Evolutionary conservation across 257 asterid genomes (phyloP).

Genomic region (Ligustrum vulgare): DNA sequence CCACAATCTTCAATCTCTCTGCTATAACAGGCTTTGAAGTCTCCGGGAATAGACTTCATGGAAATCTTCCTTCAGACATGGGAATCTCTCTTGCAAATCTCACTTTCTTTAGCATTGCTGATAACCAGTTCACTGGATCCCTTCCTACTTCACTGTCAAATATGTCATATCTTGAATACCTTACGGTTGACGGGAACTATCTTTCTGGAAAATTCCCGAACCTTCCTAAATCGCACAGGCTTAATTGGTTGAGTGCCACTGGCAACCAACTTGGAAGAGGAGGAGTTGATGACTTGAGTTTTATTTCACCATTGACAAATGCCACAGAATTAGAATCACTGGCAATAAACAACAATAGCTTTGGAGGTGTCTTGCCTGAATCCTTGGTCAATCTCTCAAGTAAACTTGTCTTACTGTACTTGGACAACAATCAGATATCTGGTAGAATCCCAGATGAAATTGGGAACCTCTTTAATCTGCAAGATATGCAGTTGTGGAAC

Average conservation of each 20-base stretch:
- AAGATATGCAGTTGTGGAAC: slow-evolving; percentile 19
- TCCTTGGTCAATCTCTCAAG: slow-evolving; percentile 39
- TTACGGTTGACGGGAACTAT: slow-evolving; percentile 15
- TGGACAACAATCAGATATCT: slow-evolving; percentile 31
- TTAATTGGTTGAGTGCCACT: slow-evolving; percentile 14
- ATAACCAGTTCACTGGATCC: slow-evolving; percentile 3
- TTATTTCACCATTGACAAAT: slow-evolving; percentile 35
- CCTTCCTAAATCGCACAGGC: slow-evolving; percentile 3
- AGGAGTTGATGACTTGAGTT: slow-evolving; percentile 24
- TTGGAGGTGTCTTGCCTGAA: slow-evolving; percentile 31
- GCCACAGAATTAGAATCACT: slow-evolving; percentile 27
- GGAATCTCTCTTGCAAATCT: slow-evolving; percentile 8
- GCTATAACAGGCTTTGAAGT: slow-evolving; percentile 10
- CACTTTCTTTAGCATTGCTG: slow-evolving; percentile 9
- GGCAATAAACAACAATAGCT: slow-evolving; percentile 18
- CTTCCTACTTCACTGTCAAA: slow-evolving; percentile 24
- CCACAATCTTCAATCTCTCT: slow-evolving; percentile 26
- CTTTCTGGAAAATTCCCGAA: slow-evolving; percentile 16
- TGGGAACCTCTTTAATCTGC: slow-evolving; percentile 25
- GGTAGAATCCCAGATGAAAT: slow-evolving; percentile 32
- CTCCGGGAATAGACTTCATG: slow-evolving; percentile 18
- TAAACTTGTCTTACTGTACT: slow-evolving; percentile 19
- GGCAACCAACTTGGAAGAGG: slow-evolving; percentile 34
- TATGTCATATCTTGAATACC: slow-evolving; percentile 11
- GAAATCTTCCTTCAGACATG: slow-evolving; percentile 21